Evolutionary conservation across 2,329 filamentous ascomycete species (phyloP).

Genomic region (Stagonosporopsis vannaccii): DNA sequence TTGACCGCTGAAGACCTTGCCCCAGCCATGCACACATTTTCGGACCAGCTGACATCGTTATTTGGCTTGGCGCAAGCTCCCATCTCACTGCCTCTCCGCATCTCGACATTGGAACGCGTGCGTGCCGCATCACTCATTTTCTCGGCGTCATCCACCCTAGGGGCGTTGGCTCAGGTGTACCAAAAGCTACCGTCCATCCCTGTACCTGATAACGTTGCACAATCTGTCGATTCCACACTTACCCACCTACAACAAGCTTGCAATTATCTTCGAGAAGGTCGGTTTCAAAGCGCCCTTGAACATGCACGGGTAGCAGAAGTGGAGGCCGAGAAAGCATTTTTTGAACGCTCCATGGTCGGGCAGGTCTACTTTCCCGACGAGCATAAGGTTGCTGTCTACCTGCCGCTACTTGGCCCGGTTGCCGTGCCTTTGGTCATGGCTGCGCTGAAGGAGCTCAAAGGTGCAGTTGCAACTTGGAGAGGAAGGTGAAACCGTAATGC

Average conservation of each 20-base stretch:
- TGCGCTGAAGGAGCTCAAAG: conserved; percentile 71
- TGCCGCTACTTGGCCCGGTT: conserved; percentile 88
- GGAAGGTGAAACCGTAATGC: neutral
- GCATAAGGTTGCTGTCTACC: conserved; percentile 95
- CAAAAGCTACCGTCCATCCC: conserved; percentile 84
- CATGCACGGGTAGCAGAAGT: conserved; percentile 85
- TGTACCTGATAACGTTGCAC: conserved; percentile 85
- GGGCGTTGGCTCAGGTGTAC: conserved; percentile 87
- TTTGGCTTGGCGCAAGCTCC: conserved; percentile 84
- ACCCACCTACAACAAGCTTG: conserved; percentile 80
- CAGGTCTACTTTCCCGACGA: conserved; percentile 99
- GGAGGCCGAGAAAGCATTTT: conserved; percentile 93
- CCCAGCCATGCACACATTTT: conserved; percentile 86
- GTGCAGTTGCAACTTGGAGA: conserved; percentile 14
- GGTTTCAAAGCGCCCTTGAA: conserved; percentile 72
- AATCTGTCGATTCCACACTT: conserved; percentile 82
- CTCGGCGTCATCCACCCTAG: conserved; percentile 90
- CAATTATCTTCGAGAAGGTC: conserved; percentile 67
- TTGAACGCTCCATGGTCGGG: conserved; percentile 98
- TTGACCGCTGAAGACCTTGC: conserved; percentile 73
- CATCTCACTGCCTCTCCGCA: conserved; percentile 78
- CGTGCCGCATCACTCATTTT: conserved; percentile 84
- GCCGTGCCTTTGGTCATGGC: conserved; percentile 89
- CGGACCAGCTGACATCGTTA: conserved; percentile 85
- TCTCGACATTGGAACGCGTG: conserved; percentile 85